phyloP scores from a whole-genome alignment of 2,329 filamentous ascomycete genomes.

The Macrophomina tecta region DNA sequence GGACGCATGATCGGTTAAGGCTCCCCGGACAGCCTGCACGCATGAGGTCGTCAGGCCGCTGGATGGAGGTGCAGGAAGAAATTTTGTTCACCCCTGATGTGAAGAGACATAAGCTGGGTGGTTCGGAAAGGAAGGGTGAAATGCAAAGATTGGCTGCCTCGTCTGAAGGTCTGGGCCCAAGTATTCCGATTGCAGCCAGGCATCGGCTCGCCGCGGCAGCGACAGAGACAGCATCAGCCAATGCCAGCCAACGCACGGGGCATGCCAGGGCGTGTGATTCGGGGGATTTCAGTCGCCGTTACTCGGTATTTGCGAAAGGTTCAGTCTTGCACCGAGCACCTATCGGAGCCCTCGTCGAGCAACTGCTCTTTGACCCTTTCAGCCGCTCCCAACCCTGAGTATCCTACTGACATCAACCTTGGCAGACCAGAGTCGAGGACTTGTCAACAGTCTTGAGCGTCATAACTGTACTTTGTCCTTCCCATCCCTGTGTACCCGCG shows the following conservation, averaged over 20 bases:
- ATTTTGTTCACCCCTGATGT: conserved; percentile 11
- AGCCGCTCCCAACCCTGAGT: too few species aligned
- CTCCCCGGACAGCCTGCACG: conserved; percentile 23
- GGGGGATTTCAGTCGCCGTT: background rate
- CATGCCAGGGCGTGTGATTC: conserved; percentile 1
- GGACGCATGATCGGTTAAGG: background rate
- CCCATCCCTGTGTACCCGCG: too few species aligned
- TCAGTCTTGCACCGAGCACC: conserved; percentile 1
- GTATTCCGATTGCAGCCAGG: background rate
- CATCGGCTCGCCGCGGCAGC: background rate
- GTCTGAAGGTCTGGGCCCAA: background rate
- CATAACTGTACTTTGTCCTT: too few species aligned
- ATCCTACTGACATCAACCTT: too few species aligned
- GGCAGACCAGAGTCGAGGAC: too few species aligned
- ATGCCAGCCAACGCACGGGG: background rate
- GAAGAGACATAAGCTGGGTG: background rate
- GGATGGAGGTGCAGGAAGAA: conserved; percentile 27
- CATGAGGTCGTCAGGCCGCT: conserved; percentile 21
- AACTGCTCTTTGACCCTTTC: background rate
- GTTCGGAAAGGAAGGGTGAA: background rate
- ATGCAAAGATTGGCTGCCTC: background rate
- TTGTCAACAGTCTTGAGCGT: background rate
- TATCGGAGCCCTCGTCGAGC: background rate
- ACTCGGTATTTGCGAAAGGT: background rate
- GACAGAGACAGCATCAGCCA: background rate